phyloP scores from a whole-genome alignment of 179 eudicot genomes.

The Carnegiea gigantea region DNA sequence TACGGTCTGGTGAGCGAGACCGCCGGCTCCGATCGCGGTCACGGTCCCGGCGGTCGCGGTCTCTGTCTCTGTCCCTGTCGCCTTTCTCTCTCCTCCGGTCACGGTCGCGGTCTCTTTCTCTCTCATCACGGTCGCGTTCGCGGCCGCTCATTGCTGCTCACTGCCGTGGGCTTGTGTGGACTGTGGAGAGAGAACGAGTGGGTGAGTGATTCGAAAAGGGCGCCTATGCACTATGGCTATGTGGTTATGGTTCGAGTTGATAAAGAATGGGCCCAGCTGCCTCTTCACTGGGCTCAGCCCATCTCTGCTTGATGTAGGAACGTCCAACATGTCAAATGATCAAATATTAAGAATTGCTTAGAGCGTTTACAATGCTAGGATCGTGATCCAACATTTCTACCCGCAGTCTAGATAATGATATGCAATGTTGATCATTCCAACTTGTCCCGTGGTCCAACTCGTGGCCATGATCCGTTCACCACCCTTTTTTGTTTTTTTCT shows the following conservation, averaged over 20 bases:
- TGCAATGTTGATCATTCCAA: too few relatives aligned
- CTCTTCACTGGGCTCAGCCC: not conserved
- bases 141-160: constrained; percentile 29
- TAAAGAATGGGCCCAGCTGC: not conserved
- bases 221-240: not conserved
- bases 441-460: too few relatives aligned
- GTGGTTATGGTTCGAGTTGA: not conserved
- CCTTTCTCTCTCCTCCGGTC: constrained; percentile 27
- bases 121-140: constrained; percentile 34
- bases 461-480: too few relatives aligned
- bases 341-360: too few relatives aligned
- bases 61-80: constrained; percentile 28
- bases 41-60: constrained; percentile 39
- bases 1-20: constrained; percentile 52
- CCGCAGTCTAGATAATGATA: too few relatives aligned
- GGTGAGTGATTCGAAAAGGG: not conserved
- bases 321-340: too few relatives aligned
- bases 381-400: too few relatives aligned
- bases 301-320: too few relatives aligned
- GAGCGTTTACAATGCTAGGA: too few relatives aligned
- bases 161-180: too few relatives aligned
- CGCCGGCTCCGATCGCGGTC: constrained; percentile 24
- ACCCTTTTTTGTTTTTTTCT: too few relatives aligned
- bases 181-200: not conserved
- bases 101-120: constrained; percentile 24